phyloP scores from a whole-genome alignment of 2,329 filamentous ascomycete genomes.

The Aspergillus novoparasiticus region DNA sequence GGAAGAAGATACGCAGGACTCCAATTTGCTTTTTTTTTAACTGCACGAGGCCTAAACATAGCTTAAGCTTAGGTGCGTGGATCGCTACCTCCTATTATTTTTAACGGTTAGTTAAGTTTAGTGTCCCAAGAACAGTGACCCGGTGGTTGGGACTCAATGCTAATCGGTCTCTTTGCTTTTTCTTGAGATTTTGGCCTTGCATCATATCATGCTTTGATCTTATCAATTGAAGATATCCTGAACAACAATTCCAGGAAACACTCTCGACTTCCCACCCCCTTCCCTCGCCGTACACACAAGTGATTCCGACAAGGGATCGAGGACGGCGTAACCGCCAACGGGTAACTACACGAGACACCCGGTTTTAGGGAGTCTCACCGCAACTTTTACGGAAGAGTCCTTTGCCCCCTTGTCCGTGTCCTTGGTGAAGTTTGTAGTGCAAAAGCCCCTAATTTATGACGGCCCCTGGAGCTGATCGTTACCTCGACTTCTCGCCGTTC shows the following conservation, averaged over 20 bases:
- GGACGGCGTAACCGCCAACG: constrained; percentile 1
- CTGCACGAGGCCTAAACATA: constrained; percentile 27
- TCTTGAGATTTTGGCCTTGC: constrained; percentile 13
- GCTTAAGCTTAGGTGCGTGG: constrained; percentile 30
- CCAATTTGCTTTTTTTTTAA: constrained; percentile 6
- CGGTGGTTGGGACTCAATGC: constrained; percentile 5
- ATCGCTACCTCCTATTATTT: constrained; percentile 11
- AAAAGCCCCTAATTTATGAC: constrained; percentile 8
- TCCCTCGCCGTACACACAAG: neutral
- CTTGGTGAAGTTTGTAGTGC: constrained; percentile 12
- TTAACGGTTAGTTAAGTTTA: constrained; percentile 16
- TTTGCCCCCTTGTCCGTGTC: constrained; percentile 8
- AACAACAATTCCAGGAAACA: neutral
- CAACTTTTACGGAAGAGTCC: constrained; percentile 11
- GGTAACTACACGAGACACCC: constrained; percentile 9
- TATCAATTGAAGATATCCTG: constrained; percentile 8
- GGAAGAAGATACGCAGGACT: constrained; percentile 16
- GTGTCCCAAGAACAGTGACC: constrained; percentile 10
- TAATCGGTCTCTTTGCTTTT: constrained; percentile 21
- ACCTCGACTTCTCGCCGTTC: constrained; percentile 7
- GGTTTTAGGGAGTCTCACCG: constrained; percentile 14
- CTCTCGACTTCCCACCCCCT: neutral
- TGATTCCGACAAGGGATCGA: neutral
- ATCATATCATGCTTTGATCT: constrained; percentile 19
- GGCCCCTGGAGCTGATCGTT: constrained; percentile 19